Percentiles rank a stretch among this genome's conserved stretches.
Evolutionary conservation across 1,284 basidiomycete genomes (phyloP).

Genomic region (Cerrena zonata): DNA sequence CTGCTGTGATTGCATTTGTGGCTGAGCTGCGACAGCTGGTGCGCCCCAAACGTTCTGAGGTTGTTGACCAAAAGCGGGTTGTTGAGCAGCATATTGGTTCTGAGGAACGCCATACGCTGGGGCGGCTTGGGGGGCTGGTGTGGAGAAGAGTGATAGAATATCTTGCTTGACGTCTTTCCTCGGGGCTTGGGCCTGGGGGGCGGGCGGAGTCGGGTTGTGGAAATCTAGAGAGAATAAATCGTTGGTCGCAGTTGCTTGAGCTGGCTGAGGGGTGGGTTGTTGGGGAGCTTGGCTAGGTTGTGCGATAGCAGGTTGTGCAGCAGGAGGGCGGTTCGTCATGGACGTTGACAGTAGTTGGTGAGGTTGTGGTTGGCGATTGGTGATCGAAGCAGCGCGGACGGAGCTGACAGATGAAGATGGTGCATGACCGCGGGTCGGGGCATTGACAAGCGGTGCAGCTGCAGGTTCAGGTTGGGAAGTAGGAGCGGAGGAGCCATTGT

Average conservation of each 20-base stretch:
- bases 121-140: conserved; percentile 33
- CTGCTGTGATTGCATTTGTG: conserved; percentile 17
- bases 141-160: conserved; percentile 81
- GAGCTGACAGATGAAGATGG: conserved; percentile 29
- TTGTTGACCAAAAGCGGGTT: conserved; percentile 11
- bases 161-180: conserved; percentile 78
- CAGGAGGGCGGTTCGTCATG: conserved; percentile 20
- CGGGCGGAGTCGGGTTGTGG: conserved; percentile 37
- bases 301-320: conserved; percentile 15
- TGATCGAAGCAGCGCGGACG: conserved; percentile 22
- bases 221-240: conserved; percentile 87
- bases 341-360: conserved; percentile 50
- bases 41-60: conserved; percentile 18
- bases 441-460: conserved; percentile 22
- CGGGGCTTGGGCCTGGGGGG: conserved; percentile 29
- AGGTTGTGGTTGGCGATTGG: conserved; percentile 46
- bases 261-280: conserved; percentile 21
- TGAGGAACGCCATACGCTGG: conserved; percentile 20
- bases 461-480: conserved; percentile 13
- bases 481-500: conserved; percentile 35
- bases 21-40: conserved; percentile 11
- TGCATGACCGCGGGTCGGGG: conserved; percentile 26
- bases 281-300: conserved; percentile 12
- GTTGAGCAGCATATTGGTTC: conserved; percentile 18
- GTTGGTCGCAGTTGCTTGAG: conserved; percentile 31